phyloP scores from a whole-genome alignment of 2,329 filamentous ascomycete genomes.

The Aspergillus melleus region DNA sequence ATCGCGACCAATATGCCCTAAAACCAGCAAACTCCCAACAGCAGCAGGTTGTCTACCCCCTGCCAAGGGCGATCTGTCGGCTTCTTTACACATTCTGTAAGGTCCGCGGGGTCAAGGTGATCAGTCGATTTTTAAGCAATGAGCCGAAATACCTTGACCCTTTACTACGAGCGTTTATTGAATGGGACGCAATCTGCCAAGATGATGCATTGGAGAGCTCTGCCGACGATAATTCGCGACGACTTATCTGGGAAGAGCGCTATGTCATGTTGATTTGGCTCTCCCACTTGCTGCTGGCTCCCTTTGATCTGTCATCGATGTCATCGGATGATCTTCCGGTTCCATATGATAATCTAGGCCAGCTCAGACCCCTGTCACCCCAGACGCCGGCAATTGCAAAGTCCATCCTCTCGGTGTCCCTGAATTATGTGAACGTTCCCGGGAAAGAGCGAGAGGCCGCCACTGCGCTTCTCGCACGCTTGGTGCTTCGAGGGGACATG shows the following conservation, averaged over 20 bases:
- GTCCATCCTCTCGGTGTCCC: conserved; percentile 68
- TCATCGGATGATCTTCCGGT: conserved; percentile 53
- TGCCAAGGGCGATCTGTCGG: conserved; percentile 71
- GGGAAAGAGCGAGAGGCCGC: conserved; percentile 90
- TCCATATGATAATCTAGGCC: conserved; percentile 33
- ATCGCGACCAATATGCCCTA: conserved; percentile 43
- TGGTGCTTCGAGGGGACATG: conserved; percentile 87
- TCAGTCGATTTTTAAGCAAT: conserved; percentile 86
- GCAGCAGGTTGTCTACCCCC: conserved; percentile 45
- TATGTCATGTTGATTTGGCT: conserved; percentile 89
- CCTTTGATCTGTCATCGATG: conserved; percentile 87
- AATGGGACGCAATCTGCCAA: conserved; percentile 40
- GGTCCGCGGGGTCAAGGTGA: conserved; percentile 87
- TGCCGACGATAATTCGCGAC: conserved; percentile 21
- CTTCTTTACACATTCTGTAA: conserved; percentile 92
- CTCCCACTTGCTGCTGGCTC: conserved; percentile 76
- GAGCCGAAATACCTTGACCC: conserved; percentile 83
- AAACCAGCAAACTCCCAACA: conserved; percentile 33
- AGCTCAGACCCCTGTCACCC: conserved; percentile 50
- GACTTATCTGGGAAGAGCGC: conserved; percentile 79
- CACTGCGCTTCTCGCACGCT: conserved; percentile 74
- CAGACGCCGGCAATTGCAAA: conserved; percentile 69
- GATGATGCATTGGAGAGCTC: conserved; percentile 15
- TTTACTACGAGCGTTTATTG: conserved; percentile 73
- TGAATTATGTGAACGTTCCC: conserved; percentile 69